Evolutionary conservation across 2,329 filamentous ascomycete species (phyloP).

Genomic region (Fusarium stilboides): DNA sequence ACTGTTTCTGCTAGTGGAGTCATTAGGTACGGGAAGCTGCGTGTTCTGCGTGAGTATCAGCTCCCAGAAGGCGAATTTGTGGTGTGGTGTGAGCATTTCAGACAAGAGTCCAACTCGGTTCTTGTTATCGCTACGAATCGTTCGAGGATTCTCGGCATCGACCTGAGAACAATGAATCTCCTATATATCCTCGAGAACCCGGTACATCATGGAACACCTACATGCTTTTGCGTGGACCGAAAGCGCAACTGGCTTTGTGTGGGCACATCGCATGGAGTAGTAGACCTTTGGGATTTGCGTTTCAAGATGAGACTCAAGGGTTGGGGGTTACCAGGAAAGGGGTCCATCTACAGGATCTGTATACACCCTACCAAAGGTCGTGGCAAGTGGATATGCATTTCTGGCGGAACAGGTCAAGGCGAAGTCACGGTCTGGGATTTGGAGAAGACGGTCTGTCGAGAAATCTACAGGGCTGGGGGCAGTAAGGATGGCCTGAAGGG

Average conservation of each 20-base stretch:
- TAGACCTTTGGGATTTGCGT: constrained; percentile 97
- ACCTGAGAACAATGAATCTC: constrained; percentile 87
- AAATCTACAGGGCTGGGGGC: constrained; percentile 84
- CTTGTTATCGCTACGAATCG: constrained; percentile 89
- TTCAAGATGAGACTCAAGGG: constrained; percentile 90
- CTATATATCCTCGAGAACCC: constrained; percentile 88
- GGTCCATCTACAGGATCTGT: constrained; percentile 83
- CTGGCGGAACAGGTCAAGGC: constrained; percentile 87
- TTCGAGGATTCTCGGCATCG: constrained; percentile 86
- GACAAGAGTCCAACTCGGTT: constrained; percentile 84
- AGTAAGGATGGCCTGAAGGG: constrained; percentile 73
- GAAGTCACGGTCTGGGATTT: constrained; percentile 97
- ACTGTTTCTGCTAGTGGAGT: constrained; percentile 63
- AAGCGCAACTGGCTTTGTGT: constrained; percentile 92
- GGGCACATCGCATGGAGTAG: constrained; percentile 91
- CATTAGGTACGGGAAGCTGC: constrained; percentile 84
- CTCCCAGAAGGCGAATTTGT: constrained; percentile 82
- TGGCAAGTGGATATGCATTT: constrained; percentile 88
- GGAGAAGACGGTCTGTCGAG: constrained; percentile 88
- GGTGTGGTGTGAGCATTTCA: constrained; percentile 94
- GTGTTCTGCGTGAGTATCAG: constrained; percentile 83
- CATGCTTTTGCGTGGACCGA: constrained; percentile 89
- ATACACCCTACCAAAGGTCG: constrained; percentile 85
- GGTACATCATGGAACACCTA: constrained; percentile 91
- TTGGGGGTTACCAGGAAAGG: constrained; percentile 88